Evolutionary conservation across 2,329 filamentous ascomycete genomes (phyloP).

Genomic region (Sarocladium kiliense): DNA sequence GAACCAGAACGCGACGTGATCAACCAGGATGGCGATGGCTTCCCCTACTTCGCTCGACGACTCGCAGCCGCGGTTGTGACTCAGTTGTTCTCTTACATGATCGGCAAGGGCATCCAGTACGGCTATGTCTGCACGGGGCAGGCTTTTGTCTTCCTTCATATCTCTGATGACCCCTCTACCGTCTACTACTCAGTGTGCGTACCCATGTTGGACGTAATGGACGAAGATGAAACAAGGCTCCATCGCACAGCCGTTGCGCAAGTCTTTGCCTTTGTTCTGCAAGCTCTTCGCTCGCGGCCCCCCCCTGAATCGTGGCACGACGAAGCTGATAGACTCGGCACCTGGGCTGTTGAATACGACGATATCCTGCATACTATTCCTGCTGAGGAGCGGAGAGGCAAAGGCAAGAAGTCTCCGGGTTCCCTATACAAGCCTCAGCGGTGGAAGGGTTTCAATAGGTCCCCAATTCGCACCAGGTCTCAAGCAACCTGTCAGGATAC

Average conservation of each 20-base stretch:
- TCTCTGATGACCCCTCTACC: conserved; percentile 24
- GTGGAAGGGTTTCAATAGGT: conserved; percentile 24
- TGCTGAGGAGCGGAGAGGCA: conserved; percentile 16
- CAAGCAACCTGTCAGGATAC: conserved; percentile 6
- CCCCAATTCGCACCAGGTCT: conserved; percentile 12
- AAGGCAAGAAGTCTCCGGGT: conserved; percentile 8
- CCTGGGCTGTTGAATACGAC: conserved; percentile 29
- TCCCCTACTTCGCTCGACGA: conserved; percentile 20
- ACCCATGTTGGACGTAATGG: conserved; percentile 26
- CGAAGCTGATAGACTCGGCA: conserved; percentile 20
- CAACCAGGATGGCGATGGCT: conserved; percentile 24
- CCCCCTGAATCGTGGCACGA: conserved; percentile 26
- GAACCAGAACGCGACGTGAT: conserved; percentile 25
- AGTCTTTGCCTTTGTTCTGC: conserved; percentile 32
- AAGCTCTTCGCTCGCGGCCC: conserved; percentile 23
- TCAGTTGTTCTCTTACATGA: conserved; percentile 8
- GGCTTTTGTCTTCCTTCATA: conserved; percentile 28
- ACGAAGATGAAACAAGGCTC: conserved; percentile 26
- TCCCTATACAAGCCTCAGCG: conserved; percentile 20
- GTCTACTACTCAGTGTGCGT: conserved; percentile 28
- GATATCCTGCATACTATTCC: conserved; percentile 22
- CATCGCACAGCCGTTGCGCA: conserved; percentile 31
- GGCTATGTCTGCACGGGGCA: conserved; percentile 30
- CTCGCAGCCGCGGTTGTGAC: conserved; percentile 31
- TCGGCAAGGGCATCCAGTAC: conserved; percentile 25